These are phyloP conservation scores for Apostasia ramifera DNA, from an alignment of 106 monocot genomes.

Conservation along the genomic window DNA sequence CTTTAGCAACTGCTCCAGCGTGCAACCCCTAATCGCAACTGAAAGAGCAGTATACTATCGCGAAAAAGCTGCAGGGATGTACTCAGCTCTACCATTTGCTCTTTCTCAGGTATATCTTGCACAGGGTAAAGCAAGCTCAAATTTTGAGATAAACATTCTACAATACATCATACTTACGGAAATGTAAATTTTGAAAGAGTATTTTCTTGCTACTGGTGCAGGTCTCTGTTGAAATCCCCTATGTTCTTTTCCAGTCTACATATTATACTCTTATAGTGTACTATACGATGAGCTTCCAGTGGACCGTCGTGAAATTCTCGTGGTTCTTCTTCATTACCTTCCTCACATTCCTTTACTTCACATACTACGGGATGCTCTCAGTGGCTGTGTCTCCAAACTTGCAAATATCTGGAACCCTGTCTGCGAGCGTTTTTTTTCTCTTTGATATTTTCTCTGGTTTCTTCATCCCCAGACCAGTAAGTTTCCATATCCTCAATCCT, in stretches of 20 bases:
- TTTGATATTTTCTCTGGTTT: constrained; percentile 6
- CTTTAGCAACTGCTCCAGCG: constrained; percentile 37
- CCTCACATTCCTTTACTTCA: constrained; percentile 12
- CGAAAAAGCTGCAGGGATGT: constrained; percentile 81
- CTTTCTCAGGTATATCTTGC: constrained; percentile 42
- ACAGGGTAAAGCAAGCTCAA: too few relatives aligned
- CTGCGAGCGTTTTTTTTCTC: not conserved
- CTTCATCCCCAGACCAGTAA: constrained; percentile 5
- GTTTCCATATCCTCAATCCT: not conserved
- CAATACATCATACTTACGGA: too few relatives aligned
- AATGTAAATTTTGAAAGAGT: too few relatives aligned
- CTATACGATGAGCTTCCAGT: constrained; percentile 5
- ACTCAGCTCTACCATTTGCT: constrained; percentile 72
- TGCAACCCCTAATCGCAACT: constrained; percentile 46
- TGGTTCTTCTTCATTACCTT: constrained; percentile 6
- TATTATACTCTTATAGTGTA: constrained; percentile 1
- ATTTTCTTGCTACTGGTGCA: not conserved
- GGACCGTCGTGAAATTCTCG: constrained; percentile 4
- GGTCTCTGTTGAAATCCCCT: constrained; percentile 20
- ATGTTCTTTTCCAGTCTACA: constrained; percentile 5
- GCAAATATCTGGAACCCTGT: constrained; percentile 1
- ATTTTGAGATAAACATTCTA: too few relatives aligned
- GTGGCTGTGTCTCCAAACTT: constrained; percentile 7
- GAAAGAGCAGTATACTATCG: constrained; percentile 71
- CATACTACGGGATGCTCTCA: constrained; percentile 9